Evolutionary conservation across 495 filamentous ascomycete species (phyloP).

Genomic region (Hypoxylon fragiforme): DNA sequence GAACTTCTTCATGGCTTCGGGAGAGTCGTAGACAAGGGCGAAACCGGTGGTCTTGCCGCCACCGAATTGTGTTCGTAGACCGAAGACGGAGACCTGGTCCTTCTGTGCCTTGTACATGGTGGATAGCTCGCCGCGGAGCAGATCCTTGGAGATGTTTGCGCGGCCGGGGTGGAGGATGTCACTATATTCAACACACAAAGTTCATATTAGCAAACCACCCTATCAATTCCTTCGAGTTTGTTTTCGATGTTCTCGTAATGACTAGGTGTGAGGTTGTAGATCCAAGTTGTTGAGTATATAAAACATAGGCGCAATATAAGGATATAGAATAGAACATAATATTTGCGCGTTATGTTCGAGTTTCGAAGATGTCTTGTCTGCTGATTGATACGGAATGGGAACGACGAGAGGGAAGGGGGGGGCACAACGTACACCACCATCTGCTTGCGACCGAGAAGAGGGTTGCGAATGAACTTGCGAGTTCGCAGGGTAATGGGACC

Average conservation of each 20-base stretch:
- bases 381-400: neutral
- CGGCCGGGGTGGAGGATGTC: slow-evolving; percentile 99
- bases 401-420: slow-evolving; percentile 25
- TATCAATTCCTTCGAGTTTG: neutral
- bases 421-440: slow-evolving; percentile 95
- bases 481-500: slow-evolving; percentile 93
- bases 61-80: slow-evolving; percentile 97
- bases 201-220: slow-evolving; percentile 15
- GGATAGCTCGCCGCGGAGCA: slow-evolving; percentile 92
- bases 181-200: slow-evolving; percentile 55
- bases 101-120: slow-evolving; percentile 97
- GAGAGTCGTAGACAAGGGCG: slow-evolving; percentile 95
- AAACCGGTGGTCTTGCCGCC: slow-evolving; percentile 99
- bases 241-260: too few species aligned
- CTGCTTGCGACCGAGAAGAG: slow-evolving; percentile 97
- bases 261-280: too few species aligned
- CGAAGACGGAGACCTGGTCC: slow-evolving; percentile 95
- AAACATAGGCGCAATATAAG: too few species aligned
- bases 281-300: too few species aligned
- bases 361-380: too few species aligned
- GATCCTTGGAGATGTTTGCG: slow-evolving; percentile 97
- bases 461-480: slow-evolving; percentile 99
- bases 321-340: too few species aligned
- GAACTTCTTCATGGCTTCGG: slow-evolving; percentile 98
- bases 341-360: too few species aligned